Evolutionary conservation across 2,329 filamentous ascomycete genomes (phyloP).

Genomic region (Pseudomassariella vexata): DNA sequence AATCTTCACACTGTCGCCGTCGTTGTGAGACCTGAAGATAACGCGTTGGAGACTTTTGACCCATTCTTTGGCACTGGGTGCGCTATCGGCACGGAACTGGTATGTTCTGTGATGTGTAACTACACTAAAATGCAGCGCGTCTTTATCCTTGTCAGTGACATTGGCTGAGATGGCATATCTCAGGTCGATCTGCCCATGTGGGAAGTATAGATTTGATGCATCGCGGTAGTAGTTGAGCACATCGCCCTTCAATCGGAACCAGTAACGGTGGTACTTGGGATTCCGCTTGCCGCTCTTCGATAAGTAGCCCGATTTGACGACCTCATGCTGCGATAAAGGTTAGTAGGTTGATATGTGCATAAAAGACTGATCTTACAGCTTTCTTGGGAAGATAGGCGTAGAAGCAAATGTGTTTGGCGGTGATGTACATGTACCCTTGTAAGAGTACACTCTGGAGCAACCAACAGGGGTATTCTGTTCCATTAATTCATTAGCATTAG

Average conservation of each 20-base stretch:
- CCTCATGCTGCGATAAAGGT: constrained; percentile 47
- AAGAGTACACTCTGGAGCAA: constrained; percentile 84
- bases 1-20: constrained; percentile 95
- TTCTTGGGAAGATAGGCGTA: constrained; percentile 97
- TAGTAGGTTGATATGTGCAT: not conserved
- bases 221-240: constrained; percentile 86
- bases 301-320: constrained; percentile 82
- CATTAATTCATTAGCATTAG: constrained; percentile 5
- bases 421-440: constrained; percentile 95
- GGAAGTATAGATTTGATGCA: constrained; percentile 83
- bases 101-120: constrained; percentile 79
- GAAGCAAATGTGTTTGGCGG: constrained; percentile 87
- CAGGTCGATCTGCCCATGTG: constrained; percentile 84
- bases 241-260: constrained; percentile 89
- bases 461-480: constrained; percentile 84
- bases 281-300: constrained; percentile 85
- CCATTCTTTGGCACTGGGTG: constrained; percentile 89
- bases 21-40: constrained; percentile 92
- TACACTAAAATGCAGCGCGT: constrained; percentile 71
- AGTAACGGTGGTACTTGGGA: constrained; percentile 82
- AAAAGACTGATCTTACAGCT: constrained; percentile 48
- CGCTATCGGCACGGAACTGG: constrained; percentile 83
- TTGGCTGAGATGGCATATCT: constrained; percentile 86
- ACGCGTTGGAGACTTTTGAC: constrained; percentile 89
- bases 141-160: constrained; percentile 70